phyloP scores from a whole-genome alignment of 176 grass and related monocot species.

The Cocos nucifera region DNA sequence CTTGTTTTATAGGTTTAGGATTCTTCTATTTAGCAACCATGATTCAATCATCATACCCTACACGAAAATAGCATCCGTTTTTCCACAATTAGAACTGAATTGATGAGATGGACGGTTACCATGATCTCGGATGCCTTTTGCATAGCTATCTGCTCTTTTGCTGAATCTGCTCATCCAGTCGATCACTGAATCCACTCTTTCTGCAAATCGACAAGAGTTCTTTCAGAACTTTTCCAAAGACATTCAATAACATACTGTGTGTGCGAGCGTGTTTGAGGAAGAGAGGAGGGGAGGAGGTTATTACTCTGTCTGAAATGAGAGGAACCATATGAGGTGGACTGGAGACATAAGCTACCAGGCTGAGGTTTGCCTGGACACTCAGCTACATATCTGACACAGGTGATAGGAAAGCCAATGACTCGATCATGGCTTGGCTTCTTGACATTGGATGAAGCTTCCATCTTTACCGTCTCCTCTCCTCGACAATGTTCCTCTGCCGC shows the following conservation, averaged over 20 bases:
- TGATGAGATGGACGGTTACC: constrained; percentile 3
- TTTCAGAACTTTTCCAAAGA: background rate
- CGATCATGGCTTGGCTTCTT: background rate
- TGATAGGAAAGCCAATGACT: constrained; percentile 3
- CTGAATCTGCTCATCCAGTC: constrained; percentile 20
- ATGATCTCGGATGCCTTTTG: constrained; percentile 18
- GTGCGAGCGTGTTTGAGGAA: background rate
- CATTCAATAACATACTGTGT: background rate
- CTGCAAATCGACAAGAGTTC: background rate
- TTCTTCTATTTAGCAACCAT: too few species aligned
- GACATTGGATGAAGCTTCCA: background rate
- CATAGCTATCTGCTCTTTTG: constrained; percentile 13
- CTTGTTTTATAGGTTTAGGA: too few species aligned
- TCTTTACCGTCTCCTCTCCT: too few species aligned
- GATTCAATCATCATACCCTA: too few species aligned
- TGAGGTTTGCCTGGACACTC: background rate
- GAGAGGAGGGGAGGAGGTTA: background rate
- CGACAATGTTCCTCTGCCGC: too few species aligned
- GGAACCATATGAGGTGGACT: background rate
- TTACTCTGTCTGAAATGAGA: background rate
- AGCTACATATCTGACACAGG: background rate
- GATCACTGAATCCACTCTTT: background rate
- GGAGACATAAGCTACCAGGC: background rate
- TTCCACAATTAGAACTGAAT: too few species aligned
- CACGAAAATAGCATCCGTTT: too few species aligned